These are phyloP conservation scores for Boletus sensibilis DNA, from an alignment of 768 basidiomycete species.

Conservation along the genomic window DNA sequence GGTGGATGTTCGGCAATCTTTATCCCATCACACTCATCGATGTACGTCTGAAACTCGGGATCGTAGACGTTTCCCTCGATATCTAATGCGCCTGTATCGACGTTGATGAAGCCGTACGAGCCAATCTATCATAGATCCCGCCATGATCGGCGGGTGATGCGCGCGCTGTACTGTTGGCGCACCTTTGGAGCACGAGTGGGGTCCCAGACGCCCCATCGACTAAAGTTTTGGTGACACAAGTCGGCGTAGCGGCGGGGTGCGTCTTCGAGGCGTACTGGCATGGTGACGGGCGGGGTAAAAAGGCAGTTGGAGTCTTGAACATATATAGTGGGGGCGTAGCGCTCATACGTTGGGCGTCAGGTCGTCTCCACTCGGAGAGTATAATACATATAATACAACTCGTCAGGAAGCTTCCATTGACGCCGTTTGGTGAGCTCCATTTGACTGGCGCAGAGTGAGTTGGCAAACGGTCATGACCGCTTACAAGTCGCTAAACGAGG, in stretches of 20 bases:
- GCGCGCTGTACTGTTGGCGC: neutral
- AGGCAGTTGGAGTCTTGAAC: neutral
- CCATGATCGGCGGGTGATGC: neutral
- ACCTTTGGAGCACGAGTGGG: neutral
- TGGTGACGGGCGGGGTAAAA: neutral
- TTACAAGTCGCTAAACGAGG: neutral
- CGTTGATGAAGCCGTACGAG: conserved; percentile 30
- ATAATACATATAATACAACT: neutral
- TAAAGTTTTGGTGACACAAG: conserved; percentile 2
- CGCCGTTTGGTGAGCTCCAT: neutral
- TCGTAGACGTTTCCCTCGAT: conserved; percentile 29
- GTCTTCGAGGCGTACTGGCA: neutral
- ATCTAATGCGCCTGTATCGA: conserved; percentile 27
- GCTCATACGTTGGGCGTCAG: neutral
- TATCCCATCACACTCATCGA: conserved; percentile 16
- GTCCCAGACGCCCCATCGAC: conserved; percentile 8
- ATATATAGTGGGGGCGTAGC: neutral
- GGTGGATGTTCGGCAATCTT: conserved; percentile 14
- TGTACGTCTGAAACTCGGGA: conserved; percentile 9
- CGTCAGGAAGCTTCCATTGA: neutral
- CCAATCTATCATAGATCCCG: neutral
- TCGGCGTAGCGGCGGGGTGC: conserved; percentile 13
- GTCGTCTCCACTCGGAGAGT: neutral
- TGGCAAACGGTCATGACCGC: neutral
- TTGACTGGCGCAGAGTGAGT: neutral